Base-by-base conservation (phyloP, 2,329 filamentous ascomycete genomes). In the Septoria petroselini region DNA sequence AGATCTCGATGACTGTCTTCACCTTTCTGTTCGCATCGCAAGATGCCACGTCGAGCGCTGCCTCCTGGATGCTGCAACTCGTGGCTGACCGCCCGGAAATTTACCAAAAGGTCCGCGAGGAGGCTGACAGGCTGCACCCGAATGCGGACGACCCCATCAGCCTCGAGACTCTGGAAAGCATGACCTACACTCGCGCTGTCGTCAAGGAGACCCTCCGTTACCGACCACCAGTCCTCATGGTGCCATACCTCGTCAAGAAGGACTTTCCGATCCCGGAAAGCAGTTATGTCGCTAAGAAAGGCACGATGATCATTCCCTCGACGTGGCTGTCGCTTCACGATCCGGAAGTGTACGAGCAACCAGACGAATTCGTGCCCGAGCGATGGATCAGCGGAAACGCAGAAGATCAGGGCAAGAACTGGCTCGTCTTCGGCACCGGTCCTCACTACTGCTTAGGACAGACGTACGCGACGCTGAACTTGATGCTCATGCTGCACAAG, bases 381-480 rank as follows among this genome's bases (percentile, higher is more conserved):
- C 82, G 91, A 62, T 97, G 93, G 82, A 91, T 91, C 70, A 81
- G 80, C 1, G 93, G 91, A 52, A 86, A 91, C 62, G 93, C 91
- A 9, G 91, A 95, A 71, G 82, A 86, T 70, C 86, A 91, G 60
- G 86, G 84, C 67, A 97, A 96, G 84, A 98, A 97, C 77, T 97
- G 85, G 77, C 79, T 98, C 43, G 91, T 97, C 14, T 97, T 98
- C 63, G 93, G 93, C 64, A 91, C 88, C 14, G 93, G 93, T 6
- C 88, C 93, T 62, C 93, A 97, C 73, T 95, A 97, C 76, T 98
- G 93, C 70, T 78, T 97, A 29, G 93, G 91, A 44, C 91, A 97
- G 75, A 84, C 84, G 37, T 98, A 96, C 65, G 93, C 90, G 7
- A 84, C 88, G 69, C 77, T 90, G 54, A 95, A 95, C 71, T 75